Percentiles rank a stretch among this genome's conserved stretches.
Conservation (phyloP, 73 alveolate species). For the Paramecium sonneborni region DNA sequence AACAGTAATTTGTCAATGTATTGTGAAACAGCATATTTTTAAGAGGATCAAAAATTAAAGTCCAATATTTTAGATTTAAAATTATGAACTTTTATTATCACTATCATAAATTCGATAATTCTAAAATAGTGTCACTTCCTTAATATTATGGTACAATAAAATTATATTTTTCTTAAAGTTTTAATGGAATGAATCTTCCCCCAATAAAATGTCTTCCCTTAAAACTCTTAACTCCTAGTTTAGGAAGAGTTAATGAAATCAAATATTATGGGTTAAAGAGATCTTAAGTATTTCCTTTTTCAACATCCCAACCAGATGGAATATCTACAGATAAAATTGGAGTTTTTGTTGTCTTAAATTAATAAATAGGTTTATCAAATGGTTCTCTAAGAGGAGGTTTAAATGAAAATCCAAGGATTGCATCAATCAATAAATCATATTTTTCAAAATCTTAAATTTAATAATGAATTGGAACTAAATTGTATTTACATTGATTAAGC, state of each 20-base stretch:
- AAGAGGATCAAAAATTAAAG: not conserved
- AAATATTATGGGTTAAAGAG: constrained; percentile 84
- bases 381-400: constrained; percentile 97
- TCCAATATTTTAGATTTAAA: not conserved
- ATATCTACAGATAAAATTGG: constrained; percentile 94
- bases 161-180: constrained; percentile 76
- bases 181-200: constrained; percentile 95
- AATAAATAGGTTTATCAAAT: constrained; percentile 85
- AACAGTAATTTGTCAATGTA: not conserved
- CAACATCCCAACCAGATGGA: constrained; percentile 99
- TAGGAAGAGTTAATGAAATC: constrained; percentile 95
- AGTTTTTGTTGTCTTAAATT: constrained; percentile 70
- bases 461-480: constrained; percentile 58
- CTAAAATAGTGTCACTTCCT: constrained; percentile 65
- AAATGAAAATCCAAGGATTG: constrained; percentile 97
- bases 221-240: constrained; percentile 87
- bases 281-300: constrained; percentile 89
- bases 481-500: constrained; percentile 81
- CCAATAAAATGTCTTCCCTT: constrained; percentile 96
- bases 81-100: not conserved
- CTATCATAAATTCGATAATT: constrained; percentile 41
- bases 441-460: constrained; percentile 52
- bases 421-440: constrained; percentile 86
- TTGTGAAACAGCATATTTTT: constrained; percentile 18
- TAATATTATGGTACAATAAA: constrained; percentile 65